These are phyloP conservation scores for Eragrostis tef DNA, from an alignment of 202 grass and related monocot species.

Conservation along the genomic window DNA sequence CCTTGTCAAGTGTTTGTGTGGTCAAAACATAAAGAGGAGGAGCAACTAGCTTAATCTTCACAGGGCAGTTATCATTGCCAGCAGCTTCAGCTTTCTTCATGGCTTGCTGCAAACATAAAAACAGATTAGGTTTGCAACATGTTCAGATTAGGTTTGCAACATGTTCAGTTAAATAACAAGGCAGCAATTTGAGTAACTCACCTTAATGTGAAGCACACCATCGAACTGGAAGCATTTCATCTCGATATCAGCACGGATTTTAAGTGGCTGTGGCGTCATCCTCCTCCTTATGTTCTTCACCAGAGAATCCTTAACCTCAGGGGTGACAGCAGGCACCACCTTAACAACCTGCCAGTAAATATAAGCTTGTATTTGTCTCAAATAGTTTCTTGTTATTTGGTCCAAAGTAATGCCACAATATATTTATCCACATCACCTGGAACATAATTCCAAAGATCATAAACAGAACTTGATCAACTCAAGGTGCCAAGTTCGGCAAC, in stretches of 20 bases:
- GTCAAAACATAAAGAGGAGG: conserved; percentile 91
- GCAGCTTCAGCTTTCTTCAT: conserved; percentile 86
- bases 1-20: conserved; percentile 95
- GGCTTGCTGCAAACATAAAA: conserved; percentile 62
- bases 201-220: conserved; percentile 95
- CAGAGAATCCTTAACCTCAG: conserved; percentile 82
- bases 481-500: background rate
- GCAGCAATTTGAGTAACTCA: background rate
- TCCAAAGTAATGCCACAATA: background rate
- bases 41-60: conserved; percentile 90
- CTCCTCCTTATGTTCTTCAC: conserved; percentile 95
- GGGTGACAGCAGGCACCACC: conserved; percentile 68
- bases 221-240: conserved; percentile 97
- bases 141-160: conserved; percentile 4
- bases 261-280: conserved; percentile 92
- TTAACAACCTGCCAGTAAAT: conserved; percentile 68
- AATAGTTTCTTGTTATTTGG: background rate
- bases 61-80: conserved; percentile 77
- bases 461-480: background rate
- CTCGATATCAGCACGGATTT: conserved; percentile 93
- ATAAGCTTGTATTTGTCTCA: background rate
- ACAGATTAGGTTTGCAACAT: conserved; percentile 11
- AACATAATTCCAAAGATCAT: background rate
- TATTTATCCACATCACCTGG: background rate
- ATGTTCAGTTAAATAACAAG: background rate